These are phyloP conservation scores for Coriaria nepalensis DNA, from an alignment of 306 rosid species.

Conservation along the genomic window DNA sequence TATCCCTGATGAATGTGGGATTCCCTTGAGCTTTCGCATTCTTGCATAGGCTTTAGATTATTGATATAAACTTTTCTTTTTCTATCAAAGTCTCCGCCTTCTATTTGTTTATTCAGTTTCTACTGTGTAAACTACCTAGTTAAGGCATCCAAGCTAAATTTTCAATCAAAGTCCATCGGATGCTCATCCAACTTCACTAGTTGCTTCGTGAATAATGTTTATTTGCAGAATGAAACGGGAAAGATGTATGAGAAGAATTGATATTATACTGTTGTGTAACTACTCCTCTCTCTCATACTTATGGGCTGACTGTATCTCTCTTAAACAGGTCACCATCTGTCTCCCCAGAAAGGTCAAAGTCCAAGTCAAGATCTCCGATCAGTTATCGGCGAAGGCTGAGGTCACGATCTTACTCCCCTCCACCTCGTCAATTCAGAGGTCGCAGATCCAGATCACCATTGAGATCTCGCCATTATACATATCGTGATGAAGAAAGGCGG, in stretches of 20 bases:
- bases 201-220: not conserved
- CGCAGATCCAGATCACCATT: conserved; percentile 73
- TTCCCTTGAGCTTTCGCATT: no score
- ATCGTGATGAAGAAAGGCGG: conserved; percentile 50
- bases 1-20: no score
- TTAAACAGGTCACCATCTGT: conserved; percentile 65
- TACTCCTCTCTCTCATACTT: not conserved
- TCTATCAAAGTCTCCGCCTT: no score
- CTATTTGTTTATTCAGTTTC: no score
- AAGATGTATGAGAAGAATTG: not conserved
- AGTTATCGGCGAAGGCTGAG: conserved; percentile 51
- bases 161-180: no score
- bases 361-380: conserved; percentile 83
- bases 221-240: not conserved
- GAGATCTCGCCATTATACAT: conserved; percentile 39
- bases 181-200: no score
- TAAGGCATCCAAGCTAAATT: no score
- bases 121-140: no score
- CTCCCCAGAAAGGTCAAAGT: conserved; percentile 38
- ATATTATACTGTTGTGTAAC: not conserved
- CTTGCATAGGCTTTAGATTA: no score
- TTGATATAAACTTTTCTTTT: no score
- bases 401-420: conserved; percentile 85
- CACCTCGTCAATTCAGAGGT: conserved; percentile 38
- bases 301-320: conserved; percentile 10